phyloP scores from a whole-genome alignment of 176 grass and related monocot species.

The Rhynchospora breviuscula region DNA sequence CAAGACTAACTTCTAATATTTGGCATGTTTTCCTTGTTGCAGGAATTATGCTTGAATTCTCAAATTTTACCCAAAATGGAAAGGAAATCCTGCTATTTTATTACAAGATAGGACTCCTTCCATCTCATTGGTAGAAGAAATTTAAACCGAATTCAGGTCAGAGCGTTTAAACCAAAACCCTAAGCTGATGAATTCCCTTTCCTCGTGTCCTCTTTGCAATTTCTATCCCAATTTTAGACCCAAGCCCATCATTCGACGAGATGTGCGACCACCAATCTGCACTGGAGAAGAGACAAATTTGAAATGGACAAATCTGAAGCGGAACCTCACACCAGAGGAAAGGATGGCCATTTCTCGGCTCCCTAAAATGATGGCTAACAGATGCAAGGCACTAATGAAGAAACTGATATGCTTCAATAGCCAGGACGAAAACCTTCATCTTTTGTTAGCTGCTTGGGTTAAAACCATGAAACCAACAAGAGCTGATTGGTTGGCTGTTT shows the following conservation, averaged over 20 bases:
- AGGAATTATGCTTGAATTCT: no score
- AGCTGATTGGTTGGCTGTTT: constrained; percentile 65
- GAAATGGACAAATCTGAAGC: constrained; percentile 44
- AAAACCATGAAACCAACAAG: constrained; percentile 70
- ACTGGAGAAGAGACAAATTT: constrained; percentile 28
- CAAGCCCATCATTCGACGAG: background rate
- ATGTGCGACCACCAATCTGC: constrained; percentile 5
- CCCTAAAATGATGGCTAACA: constrained; percentile 63
- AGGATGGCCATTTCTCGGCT: constrained; percentile 41
- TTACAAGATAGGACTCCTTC: no score
- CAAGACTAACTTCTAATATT: background rate
- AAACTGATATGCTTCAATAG: constrained; percentile 44
- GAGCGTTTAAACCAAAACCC: background rate
- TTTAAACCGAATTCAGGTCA: background rate
- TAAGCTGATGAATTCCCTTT: background rate
- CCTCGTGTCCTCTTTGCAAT: background rate
- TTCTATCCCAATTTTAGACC: background rate
- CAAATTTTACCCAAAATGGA: no score
- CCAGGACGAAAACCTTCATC: constrained; percentile 33
- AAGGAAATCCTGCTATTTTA: no score
- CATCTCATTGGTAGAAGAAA: background rate
- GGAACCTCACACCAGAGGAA: constrained; percentile 25
- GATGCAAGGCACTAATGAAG: constrained; percentile 75
- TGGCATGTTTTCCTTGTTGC: no score
- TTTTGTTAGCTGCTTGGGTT: constrained; percentile 58